Conservation (phyloP, 192 early-diverging fungal species). For the Gigaspora rosea region DNA sequence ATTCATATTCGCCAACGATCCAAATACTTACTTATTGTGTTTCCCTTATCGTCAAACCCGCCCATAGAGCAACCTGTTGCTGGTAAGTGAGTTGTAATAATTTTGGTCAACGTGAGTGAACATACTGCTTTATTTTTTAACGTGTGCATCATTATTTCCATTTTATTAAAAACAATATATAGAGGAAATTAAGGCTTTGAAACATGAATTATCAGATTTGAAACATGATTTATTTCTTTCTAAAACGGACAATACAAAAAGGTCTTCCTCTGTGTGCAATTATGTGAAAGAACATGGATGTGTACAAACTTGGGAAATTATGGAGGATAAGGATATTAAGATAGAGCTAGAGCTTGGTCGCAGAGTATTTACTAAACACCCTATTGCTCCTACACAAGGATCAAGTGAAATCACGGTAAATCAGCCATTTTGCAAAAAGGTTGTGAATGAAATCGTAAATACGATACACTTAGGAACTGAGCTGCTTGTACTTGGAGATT, state of each 20-base stretch:
- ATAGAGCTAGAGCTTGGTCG: neutral
- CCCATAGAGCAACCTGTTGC: neutral
- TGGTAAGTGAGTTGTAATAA: neutral
- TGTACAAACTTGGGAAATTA: conserved; percentile 7
- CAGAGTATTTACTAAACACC: neutral
- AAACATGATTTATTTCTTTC: neutral
- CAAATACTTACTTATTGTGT: too few species aligned
- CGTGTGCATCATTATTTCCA: conserved; percentile 30
- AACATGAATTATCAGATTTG: neutral
- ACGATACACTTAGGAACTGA: neutral
- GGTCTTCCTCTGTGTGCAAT: conserved; percentile 7
- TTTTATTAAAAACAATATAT: conserved; percentile 19
- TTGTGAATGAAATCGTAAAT: conserved; percentile 21
- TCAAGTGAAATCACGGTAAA: conserved; percentile 12
- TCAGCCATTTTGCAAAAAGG: conserved; percentile 17
- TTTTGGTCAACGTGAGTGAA: neutral
- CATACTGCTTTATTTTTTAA: conserved; percentile 23
- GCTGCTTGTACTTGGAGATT: neutral
- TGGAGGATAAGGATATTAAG: neutral
- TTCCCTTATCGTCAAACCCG: too few species aligned
- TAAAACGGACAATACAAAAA: neutral
- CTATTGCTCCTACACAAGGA: conserved; percentile 5
- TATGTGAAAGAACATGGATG: neutral
- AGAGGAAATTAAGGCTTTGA: too few species aligned
- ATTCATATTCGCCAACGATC: too few species aligned